Conservation (phyloP, 1,139 yeast species). For the Scheffersomyces cryptocercus region DNA sequence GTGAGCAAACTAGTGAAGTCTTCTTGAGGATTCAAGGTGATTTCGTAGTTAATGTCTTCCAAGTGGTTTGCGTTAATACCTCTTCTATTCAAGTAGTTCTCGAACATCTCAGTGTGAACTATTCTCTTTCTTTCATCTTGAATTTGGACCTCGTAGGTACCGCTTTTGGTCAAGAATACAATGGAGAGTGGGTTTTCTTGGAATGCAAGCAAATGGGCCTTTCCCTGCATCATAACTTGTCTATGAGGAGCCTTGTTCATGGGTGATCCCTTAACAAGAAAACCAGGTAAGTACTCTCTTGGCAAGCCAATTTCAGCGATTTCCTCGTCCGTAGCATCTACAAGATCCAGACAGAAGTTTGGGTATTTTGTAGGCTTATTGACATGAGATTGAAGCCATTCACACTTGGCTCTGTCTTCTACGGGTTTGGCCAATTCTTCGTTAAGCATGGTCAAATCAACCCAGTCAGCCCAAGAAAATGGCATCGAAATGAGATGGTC, state of each 20-base stretch:
- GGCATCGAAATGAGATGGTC: conserved; percentile 16
- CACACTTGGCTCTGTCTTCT: conserved; percentile 15
- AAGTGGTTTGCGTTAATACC: conserved; percentile 12
- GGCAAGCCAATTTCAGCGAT: conserved; percentile 12
- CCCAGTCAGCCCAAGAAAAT: conserved; percentile 37
- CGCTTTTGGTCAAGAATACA: conserved; percentile 17
- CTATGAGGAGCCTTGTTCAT: conserved; percentile 31
- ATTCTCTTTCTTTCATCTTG: conserved; percentile 20
- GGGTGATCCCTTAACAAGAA: conserved; percentile 26
- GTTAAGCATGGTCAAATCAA: conserved; percentile 19
- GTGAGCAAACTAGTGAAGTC: conserved; percentile 14
- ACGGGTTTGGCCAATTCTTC: conserved; percentile 13
- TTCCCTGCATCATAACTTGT: conserved; percentile 30
- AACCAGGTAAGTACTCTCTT: conserved; percentile 24
- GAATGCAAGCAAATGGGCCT: conserved; percentile 20
- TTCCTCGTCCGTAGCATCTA: conserved; percentile 15
- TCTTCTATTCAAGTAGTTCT: conserved; percentile 22
- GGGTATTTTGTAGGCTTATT: conserved; percentile 28
- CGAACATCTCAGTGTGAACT: conserved; percentile 27
- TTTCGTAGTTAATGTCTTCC: conserved; percentile 6
- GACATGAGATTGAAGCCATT: conserved; percentile 24
- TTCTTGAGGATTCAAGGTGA: conserved; percentile 14
- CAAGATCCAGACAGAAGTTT: conserved; percentile 17
- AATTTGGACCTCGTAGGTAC: conserved; percentile 17
- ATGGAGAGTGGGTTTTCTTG: conserved; percentile 19